Evolutionary conservation across 345 rosid genomes (phyloP).

Genomic region (Erodium maritimum): DNA sequence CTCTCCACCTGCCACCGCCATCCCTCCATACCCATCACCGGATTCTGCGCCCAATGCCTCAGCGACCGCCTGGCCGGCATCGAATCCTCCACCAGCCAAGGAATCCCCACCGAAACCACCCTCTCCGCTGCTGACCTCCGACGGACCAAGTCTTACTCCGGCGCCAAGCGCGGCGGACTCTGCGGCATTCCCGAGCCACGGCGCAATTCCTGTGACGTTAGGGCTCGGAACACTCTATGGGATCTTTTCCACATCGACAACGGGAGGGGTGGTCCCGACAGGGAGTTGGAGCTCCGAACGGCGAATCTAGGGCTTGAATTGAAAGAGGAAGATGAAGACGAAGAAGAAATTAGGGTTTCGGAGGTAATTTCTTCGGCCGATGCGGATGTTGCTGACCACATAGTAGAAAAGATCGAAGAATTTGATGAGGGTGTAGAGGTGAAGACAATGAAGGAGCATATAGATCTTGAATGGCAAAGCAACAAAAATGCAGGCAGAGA

Average conservation of each 20-base stretch:
- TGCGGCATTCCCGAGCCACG: constrained; percentile 28
- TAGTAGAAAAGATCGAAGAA: constrained; percentile 1
- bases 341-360: constrained; percentile 5
- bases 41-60: constrained; percentile 67
- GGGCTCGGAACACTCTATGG: constrained; percentile 21
- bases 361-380: too few relatives aligned
- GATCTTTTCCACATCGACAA: constrained; percentile 19
- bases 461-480: constrained; percentile 48
- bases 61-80: constrained; percentile 66
- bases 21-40: constrained; percentile 37
- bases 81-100: constrained; percentile 27
- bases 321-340: constrained; percentile 1
- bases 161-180: constrained; percentile 13
- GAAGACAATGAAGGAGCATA: constrained; percentile 49
- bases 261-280: constrained; percentile 4
- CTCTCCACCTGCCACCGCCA: constrained; percentile 47
- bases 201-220: constrained; percentile 47
- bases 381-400: neutral
- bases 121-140: constrained; percentile 27
- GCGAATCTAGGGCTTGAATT: constrained; percentile 6
- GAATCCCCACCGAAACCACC: constrained; percentile 10
- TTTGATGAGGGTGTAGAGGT: constrained; percentile 32
- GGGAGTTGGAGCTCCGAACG: constrained; percentile 3
- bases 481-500: constrained; percentile 22
- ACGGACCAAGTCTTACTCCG: constrained; percentile 42